Conservation (phyloP, 495 filamentous ascomycete species). For the Umbilicaria muhlenbergii region DNA sequence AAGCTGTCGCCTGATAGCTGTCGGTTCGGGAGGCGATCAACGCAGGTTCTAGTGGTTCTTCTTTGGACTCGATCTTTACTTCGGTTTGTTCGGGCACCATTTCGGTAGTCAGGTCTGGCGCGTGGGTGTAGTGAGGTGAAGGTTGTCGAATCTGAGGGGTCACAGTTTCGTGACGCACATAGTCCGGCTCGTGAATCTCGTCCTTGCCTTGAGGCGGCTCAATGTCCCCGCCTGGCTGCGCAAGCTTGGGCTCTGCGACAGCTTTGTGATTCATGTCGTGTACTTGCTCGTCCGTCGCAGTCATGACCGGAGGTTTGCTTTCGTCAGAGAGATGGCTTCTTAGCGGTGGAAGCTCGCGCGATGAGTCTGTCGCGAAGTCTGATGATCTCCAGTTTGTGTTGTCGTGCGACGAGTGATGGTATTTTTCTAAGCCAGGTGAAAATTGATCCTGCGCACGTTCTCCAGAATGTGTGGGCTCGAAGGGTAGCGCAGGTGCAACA, state of each 20-base stretch:
- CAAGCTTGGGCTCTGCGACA: too few species aligned
- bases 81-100: slow-evolving; percentile 7
- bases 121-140: background rate
- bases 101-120: too few species aligned
- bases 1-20: background rate
- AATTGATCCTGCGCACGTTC: background rate
- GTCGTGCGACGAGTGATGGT: slow-evolving; percentile 6
- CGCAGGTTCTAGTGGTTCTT: background rate
- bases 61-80: slow-evolving; percentile 11
- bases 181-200: too few species aligned
- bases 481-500: slow-evolving; percentile 2
- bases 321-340: too few species aligned
- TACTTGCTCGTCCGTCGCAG: too few species aligned
- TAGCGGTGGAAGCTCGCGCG: slow-evolving; percentile 6
- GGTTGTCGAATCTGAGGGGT: slow-evolving; percentile 8
- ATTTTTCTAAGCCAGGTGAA: slow-evolving; percentile 8
- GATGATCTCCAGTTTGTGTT: slow-evolving; percentile 3
- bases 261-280: too few species aligned
- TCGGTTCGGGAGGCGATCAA: background rate
- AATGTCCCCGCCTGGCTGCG: too few species aligned
- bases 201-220: too few species aligned
- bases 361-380: slow-evolving; percentile 1
- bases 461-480: background rate
- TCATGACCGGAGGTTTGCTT: too few species aligned
- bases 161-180: background rate